Conservation (phyloP, 441 rosid species). For the Kokia cookei region DNA sequence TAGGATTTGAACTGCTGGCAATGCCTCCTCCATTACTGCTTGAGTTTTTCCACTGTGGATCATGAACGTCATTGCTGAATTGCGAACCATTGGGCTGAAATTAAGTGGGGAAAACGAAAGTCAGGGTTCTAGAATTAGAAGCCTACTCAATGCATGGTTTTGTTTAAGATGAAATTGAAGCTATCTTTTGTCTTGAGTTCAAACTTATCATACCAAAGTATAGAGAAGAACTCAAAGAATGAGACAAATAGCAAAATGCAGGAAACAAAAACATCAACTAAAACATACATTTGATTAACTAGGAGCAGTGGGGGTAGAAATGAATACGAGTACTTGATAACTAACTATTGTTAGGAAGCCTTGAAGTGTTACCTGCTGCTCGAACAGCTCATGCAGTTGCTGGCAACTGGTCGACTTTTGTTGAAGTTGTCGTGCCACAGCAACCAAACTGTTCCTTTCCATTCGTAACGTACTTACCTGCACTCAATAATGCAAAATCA, state of each 20-base stretch:
- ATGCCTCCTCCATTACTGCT: background rate
- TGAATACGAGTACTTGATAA: background rate
- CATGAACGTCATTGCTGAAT: background rate
- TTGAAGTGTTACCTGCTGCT: background rate
- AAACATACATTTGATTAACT: background rate
- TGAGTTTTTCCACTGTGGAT: background rate
- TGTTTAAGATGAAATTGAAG: background rate
- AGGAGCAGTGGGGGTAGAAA: too few species aligned
- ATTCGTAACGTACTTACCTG: background rate
- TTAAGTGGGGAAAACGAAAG: background rate
- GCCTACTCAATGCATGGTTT: background rate
- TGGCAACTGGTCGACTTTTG: background rate
- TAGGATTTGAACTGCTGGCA: background rate
- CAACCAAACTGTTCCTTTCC: background rate
- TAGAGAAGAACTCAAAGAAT: background rate
- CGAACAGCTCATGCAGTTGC: background rate
- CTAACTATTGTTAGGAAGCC: background rate
- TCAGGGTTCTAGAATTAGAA: background rate
- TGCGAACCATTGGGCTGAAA: background rate
- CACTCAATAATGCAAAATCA: background rate
- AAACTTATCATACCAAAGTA: background rate
- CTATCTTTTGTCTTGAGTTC: background rate
- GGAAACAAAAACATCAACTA: background rate
- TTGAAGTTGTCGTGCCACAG: background rate
- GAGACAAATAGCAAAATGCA: background rate